A percentile compares a stretch with the other conserved stretches of the same genome.
Conservation (phyloP, 345 rosid genomes). For the Syzygium grande region DNA sequence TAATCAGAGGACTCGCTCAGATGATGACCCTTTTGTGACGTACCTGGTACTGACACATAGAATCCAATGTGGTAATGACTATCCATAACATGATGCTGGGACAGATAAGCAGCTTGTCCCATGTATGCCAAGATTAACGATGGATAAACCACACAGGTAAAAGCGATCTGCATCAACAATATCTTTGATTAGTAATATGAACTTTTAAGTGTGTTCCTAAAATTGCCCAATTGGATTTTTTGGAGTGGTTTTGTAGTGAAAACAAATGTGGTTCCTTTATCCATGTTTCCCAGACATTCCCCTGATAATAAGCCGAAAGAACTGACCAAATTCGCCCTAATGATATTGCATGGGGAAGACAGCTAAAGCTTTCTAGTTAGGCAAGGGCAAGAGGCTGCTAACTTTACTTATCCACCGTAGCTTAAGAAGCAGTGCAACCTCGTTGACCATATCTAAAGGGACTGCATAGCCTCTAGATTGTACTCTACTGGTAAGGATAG, state of each 20-base stretch:
- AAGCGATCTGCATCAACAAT: constrained; percentile 61
- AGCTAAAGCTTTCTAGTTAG: not conserved
- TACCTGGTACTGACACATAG: constrained; percentile 95
- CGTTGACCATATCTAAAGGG: not conserved
- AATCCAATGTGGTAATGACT: constrained; percentile 72
- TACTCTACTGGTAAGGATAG: not conserved
- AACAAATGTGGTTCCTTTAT: not conserved
- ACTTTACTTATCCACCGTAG: not conserved
- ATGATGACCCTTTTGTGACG: constrained; percentile 1
- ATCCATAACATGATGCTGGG: constrained; percentile 60
- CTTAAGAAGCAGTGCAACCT: not conserved
- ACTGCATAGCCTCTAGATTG: not conserved
- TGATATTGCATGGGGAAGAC: not conserved
- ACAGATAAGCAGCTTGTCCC: constrained; percentile 98
- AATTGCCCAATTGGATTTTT: not conserved
- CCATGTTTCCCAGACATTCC: not conserved
- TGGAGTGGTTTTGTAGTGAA: not conserved
- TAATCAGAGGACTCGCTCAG: not conserved
- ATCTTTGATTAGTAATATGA: not conserved
- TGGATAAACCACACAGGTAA: constrained; percentile 85
- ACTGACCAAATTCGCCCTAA: not conserved
- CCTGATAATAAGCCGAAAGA: not conserved
- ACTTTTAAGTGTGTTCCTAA: not conserved
- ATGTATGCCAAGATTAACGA: constrained; percentile 93
- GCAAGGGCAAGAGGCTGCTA: not conserved